Base-by-base conservation (phyloP, 2,329 filamentous ascomycete species). In the Neonectria magnoliae region DNA sequence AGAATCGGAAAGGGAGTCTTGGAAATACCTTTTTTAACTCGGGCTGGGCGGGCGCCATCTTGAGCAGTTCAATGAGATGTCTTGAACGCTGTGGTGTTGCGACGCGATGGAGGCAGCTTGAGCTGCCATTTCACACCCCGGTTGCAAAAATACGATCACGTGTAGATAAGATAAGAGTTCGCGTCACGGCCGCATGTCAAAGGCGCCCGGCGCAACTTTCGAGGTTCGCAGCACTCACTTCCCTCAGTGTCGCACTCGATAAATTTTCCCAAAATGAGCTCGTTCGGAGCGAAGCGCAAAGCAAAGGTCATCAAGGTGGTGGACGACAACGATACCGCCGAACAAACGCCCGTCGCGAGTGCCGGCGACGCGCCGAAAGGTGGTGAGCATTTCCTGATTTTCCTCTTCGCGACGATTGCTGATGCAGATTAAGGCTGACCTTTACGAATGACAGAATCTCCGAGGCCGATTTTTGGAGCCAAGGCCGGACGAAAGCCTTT, bases 11-110 rank as follows among this genome's bases (percentile, higher is more conserved):
- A 16, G 33, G n/a, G 27, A 2, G 25, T 13, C 13, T n/a, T 6
- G 3, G 10, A 62, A 72, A 27, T 82, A 97, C 96, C 90, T 98
- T 99, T 84, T 98, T 99, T 69, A 99, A 89, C 85, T 99, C 97
- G 76, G 96, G 96, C 84, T 98, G 96, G 80, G 96, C 94, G 90
- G 97, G 95, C 84, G 96, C 93, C 96, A 99, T 99, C 72, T 85
- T 92, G 84, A 80, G 73, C 71, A 73, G 64, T 76, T 38, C 64
- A 67, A 66, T 65, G 62, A 65, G 65, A 64, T 65, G 61, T 68
- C 38, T 54, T 76, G 62, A 67, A 64, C 55, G 64, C 53, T 69
- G 72, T 67, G 59, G 51, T 59, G 53, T 61, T 75, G 66, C 73
- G 71, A 75, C 72, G 75, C 72, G 70, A 75, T 73, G 29, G 16